Percentiles rank a stretch among this genome's conserved stretches.
phyloP scores from a whole-genome alignment of 306 rosid species.

The Glycine soja region DNA sequence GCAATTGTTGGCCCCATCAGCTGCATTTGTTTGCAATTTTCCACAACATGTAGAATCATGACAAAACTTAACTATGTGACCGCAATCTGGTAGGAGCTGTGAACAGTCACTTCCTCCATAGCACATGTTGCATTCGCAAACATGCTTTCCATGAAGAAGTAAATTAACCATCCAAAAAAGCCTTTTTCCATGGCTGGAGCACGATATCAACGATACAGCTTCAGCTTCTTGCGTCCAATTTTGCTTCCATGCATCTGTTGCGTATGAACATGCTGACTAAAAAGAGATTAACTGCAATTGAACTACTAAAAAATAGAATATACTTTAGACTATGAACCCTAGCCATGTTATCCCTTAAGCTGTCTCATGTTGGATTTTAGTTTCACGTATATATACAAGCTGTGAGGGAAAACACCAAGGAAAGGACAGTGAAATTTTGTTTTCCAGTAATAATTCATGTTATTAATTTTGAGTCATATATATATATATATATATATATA shows the following conservation, averaged over 20 bases:
- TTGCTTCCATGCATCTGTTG: slow-evolving; percentile 13
- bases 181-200: slow-evolving; percentile 48
- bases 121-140: slow-evolving; percentile 65
- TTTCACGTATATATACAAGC: not conserved
- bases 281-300: slow-evolving; percentile 38
- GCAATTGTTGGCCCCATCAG: no score
- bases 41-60: no score
- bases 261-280: not conserved
- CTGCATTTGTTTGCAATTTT: no score
- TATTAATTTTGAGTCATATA: no score
- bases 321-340: slow-evolving; percentile 18
- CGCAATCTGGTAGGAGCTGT: slow-evolving; percentile 41
- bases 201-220: slow-evolving; percentile 28
- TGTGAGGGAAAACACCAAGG: not conserved
- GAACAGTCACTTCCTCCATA: slow-evolving; percentile 56
- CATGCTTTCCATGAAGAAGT: slow-evolving; percentile 38
- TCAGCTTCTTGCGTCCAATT: slow-evolving; percentile 42
- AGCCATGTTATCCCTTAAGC: not conserved
- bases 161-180: slow-evolving; percentile 41
- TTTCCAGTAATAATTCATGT: no score
- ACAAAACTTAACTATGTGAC: no score
- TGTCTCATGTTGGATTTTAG: not conserved
- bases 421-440: not conserved
- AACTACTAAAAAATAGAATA: not conserved
- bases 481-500: no score